Conservation (phyloP, 2,329 filamentous ascomycete species). For the Lasiodiplodia hormozganensis region DNA sequence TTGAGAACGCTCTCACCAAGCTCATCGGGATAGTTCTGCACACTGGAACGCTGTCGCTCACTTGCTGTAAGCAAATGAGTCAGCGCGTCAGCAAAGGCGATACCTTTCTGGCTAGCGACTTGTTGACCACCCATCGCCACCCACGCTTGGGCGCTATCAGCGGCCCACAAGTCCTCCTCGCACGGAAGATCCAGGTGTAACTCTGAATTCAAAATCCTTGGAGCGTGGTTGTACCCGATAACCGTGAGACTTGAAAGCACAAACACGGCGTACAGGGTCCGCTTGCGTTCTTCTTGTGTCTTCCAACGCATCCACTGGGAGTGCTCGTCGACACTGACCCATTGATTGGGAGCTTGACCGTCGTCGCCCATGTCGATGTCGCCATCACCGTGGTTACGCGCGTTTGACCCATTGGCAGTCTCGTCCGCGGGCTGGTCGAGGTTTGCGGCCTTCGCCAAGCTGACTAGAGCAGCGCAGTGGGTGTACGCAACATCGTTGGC, state of each 20-base stretch:
- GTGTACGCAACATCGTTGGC: slow-evolving; percentile 91
- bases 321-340: slow-evolving; percentile 59
- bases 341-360: slow-evolving; percentile 33
- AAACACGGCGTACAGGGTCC: slow-evolving; percentile 90
- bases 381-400: slow-evolving; percentile 36
- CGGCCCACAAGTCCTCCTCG: slow-evolving; percentile 88
- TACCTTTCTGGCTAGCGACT: slow-evolving; percentile 71
- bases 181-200: slow-evolving; percentile 88
- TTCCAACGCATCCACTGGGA: slow-evolving; percentile 92
- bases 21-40: slow-evolving; percentile 47
- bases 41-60: slow-evolving; percentile 59
- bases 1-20: slow-evolving; percentile 68
- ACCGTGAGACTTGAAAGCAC: slow-evolving; percentile 89
- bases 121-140: slow-evolving; percentile 75
- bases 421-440: slow-evolving; percentile 58
- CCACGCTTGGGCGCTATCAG: slow-evolving; percentile 83
- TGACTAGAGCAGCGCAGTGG: slow-evolving; percentile 89
- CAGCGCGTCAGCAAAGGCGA: slow-evolving; percentile 83
- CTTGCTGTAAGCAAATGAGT: slow-evolving; percentile 82
- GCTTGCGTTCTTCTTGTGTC: slow-evolving; percentile 84
- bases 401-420: slow-evolving; percentile 30
- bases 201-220: slow-evolving; percentile 91
- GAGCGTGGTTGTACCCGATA: slow-evolving; percentile 90
- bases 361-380: slow-evolving; percentile 66
- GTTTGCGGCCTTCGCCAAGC: slow-evolving; percentile 87